Evolutionary conservation across 2,329 filamentous ascomycete genomes (phyloP), one percentile per base, ranked within the genome.

Genomic region (Fusarium compactum): DNA sequence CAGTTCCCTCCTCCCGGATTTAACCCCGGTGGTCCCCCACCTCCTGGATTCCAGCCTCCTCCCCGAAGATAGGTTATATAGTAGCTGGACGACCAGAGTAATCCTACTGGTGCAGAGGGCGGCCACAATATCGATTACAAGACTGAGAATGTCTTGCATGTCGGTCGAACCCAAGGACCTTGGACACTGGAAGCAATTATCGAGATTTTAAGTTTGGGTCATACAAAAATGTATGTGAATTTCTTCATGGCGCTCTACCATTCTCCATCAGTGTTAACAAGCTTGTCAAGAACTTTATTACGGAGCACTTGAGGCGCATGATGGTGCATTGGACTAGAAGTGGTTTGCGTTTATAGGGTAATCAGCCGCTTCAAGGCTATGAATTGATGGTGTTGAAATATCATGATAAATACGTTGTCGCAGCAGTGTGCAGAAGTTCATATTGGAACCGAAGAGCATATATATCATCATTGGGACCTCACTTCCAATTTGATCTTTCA

Each of bases 41-140:
- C 90, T 52, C 91, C 91, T 64, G 92, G 92, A 69, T 95, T 95
- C 83, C 91, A 94, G 82, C 90, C 89, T 66, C 90, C 92, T 62
- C 89, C 90, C 57, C 85, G 88, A 80, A 83, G 86, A 84, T 89
- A 84, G 72, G 65, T 71, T 74, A 73, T 73, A 65, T 71, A 76
- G 72, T 67, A 54, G 62, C 67, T 74, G 67, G 71, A 68, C 64
- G 71, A 32, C 24, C 58, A 43, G 69, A 68, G 69, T 63, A 63
- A 67, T 71, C 58, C 67, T 61, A 63, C 72, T 72, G 62, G 67
- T 74, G 67, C 66, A 58, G 62, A 65, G 75, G 58, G 43, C 70
- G 67, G 58, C 63, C 70, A 67, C 73, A 71, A 76, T 72, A 72
- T 67, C 65, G 67, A 70, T 65, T 60, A 51, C 50, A 65, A 65